Evolutionary conservation across 2,329 filamentous ascomycete genomes (phyloP), one percentile per base, ranked within the genome.

Genomic region (Colletotrichum sidae): DNA sequence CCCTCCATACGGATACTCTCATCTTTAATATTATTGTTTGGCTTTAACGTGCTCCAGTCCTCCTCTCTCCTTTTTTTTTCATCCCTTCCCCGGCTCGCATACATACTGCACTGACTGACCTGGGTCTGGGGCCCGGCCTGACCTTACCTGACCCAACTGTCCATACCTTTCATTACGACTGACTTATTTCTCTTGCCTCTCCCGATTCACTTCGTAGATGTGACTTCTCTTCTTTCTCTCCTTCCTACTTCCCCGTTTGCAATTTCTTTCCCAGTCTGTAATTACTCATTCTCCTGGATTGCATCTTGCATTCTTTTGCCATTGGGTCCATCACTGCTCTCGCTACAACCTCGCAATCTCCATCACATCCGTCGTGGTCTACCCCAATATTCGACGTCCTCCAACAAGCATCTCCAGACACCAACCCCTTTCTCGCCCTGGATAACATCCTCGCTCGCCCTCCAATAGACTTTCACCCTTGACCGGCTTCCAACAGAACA

Each of bases 201-300:
- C 62, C 62, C 62, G 46, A 25, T 66, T 59, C 63, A 58, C 52
- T 63, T 57, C 15, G 35, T 47, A 62, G 62, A 56, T 11, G 57
- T 53, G 44, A 41, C 13, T 53, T 53, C 11, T 42, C 49, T 52
- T 52, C 58, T 35, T 65, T 46, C 37, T 53, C 49, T 56, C 46
- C 62, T 61, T 65, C 58, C 56, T 57, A 7, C 57, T 55, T 60
- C 63, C 54, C 58, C 58, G 63, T 53, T 63, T 63, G 63, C 49
- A 66, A 63, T 63, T 66, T 66, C 63, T 35, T 66, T 62, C 63
- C 53, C 63, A 49, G 63, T 62, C 63, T 66, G 63, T 66, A 66
- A 66, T 66, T 63, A 63, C 25, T 4, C 25, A 63, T 49, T 53
- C 51, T 42, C 51, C 38, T 17, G 62, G 45, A 46, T 38, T 62